Base-by-base conservation (phyloP, 139 green algal genomes). In the Trebouxia sp. region DNA sequence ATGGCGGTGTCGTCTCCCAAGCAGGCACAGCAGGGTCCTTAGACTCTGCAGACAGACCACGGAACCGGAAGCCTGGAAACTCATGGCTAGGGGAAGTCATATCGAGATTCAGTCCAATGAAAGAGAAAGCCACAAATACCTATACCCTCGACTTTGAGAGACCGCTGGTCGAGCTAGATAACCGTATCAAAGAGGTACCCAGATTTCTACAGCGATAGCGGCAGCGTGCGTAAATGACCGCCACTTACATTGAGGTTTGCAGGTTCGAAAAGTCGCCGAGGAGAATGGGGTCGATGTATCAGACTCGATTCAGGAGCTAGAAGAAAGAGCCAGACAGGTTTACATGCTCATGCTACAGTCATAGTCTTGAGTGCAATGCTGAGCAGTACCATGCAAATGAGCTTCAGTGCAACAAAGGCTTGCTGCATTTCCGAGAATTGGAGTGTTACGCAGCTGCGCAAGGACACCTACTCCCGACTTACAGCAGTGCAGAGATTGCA, bases 61-160 rank as follows among this genome's bases (percentile, higher is more conserved):
- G 88, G 82, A 78, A 82, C 26, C 53, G 80, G 48, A 47, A 30
- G 28, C 83, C 75, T 20, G 83, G 85, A 17, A 30, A 81, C 35
- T 87, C 89, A 65, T 92, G 87, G 89, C 69, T 91, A 22, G 86
- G 91, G 82, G 81, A 66, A 9, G 78, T 91, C 12, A 65, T 89
- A 35, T 85, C 80, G 14, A 50, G 72, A n/a, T 97, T 97, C 81
- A 91, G 91, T 3, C 94, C 94, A 5, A 85, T 95, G 0, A 92
- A 84, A 14, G 90, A 97, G 47, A 90, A 89, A 70, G 84, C 90
- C 1, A 75, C 86, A 47, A 96, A 91, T 72, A 85, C 85, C n/a
- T 80, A 82, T 8, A 83, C 91, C 20, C 87, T 98, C 20, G 95
- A 98, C 80, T 99, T 99, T 89, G 96, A 99, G 87, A 98, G 97